Evolutionary conservation across 176 grass and related monocot genomes (phyloP).

Genomic region (Tuctoria greenei): DNA sequence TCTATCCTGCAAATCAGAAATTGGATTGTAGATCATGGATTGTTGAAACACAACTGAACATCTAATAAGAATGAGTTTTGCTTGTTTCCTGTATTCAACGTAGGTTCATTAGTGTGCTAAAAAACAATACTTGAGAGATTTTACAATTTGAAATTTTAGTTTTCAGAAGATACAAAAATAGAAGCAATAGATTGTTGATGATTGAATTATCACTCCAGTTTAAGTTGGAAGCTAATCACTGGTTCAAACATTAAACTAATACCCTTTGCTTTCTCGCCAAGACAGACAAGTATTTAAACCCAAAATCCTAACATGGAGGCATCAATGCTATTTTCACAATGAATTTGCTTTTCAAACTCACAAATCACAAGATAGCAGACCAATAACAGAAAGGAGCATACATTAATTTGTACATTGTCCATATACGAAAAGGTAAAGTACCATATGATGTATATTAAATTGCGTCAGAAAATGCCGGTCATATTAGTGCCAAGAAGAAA

Average conservation of each 20-base stretch:
- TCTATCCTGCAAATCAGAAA: slow-evolving; percentile 57
- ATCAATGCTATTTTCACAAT: not conserved
- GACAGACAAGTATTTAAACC: not conserved
- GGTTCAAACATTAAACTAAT: not conserved
- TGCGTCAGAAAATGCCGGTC: not conserved
- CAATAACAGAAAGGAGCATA: not conserved
- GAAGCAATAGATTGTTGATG: not conserved
- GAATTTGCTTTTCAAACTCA: not conserved
- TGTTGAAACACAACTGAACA: not conserved
- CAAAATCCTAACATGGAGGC: not conserved
- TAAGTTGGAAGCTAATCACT: not conserved
- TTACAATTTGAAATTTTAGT: slow-evolving; percentile 1
- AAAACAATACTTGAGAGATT: not conserved
- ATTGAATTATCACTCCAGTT: not conserved
- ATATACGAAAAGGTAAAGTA: not conserved
- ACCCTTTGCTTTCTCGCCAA: not conserved
- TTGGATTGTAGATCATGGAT: slow-evolving; percentile 24
- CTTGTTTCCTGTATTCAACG: not conserved
- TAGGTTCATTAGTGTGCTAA: not conserved
- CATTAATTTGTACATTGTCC: not conserved
- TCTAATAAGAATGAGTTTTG: slow-evolving; percentile 11
- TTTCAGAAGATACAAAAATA: not conserved
- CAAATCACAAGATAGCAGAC: not conserved
- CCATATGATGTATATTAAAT: not conserved
- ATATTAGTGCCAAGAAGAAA: not conserved